Conservation (phyloP, 2,329 filamentous ascomycete genomes). For the Cladosporium sp. region DNA sequence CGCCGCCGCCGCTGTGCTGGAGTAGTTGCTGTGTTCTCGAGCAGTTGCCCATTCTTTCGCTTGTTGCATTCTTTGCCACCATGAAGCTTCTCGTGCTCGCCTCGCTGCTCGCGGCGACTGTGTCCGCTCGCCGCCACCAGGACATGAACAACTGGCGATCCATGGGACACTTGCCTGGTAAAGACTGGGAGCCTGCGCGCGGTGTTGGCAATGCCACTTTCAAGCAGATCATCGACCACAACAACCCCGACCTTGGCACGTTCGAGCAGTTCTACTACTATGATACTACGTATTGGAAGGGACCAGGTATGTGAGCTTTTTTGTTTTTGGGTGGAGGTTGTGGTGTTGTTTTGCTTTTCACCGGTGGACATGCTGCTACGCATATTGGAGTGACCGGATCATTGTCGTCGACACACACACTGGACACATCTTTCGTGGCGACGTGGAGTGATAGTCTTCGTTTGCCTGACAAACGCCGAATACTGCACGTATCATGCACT, state of each 20-base stretch:
- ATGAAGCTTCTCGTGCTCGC: conserved; percentile 7
- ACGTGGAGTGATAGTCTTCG: background rate
- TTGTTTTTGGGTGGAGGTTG: background rate
- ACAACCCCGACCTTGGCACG: conserved; percentile 55
- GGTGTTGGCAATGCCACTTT: conserved; percentile 42
- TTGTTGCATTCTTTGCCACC: background rate
- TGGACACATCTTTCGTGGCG: no score
- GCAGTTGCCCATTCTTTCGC: background rate
- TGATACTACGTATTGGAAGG: conserved; percentile 53
- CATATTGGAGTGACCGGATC: background rate
- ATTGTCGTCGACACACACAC: background rate
- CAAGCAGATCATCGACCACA: conserved; percentile 60
- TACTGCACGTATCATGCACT: background rate
- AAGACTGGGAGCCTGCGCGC: conserved; percentile 9
- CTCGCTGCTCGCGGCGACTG: background rate
- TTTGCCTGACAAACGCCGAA: background rate
- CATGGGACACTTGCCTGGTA: conserved; percentile 13
- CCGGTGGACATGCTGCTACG: background rate
- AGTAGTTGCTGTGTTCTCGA: background rate
- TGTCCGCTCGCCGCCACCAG: conserved; percentile 1
- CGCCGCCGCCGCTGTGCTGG: background rate
- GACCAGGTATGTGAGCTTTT: conserved; percentile 37
- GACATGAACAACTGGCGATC: conserved; percentile 15
- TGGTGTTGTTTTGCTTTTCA: background rate
- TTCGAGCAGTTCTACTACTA: conserved; percentile 58